Evolutionary conservation across 2,329 filamentous ascomycete genomes (phyloP).

Genomic region (Verticillium longisporum): DNA sequence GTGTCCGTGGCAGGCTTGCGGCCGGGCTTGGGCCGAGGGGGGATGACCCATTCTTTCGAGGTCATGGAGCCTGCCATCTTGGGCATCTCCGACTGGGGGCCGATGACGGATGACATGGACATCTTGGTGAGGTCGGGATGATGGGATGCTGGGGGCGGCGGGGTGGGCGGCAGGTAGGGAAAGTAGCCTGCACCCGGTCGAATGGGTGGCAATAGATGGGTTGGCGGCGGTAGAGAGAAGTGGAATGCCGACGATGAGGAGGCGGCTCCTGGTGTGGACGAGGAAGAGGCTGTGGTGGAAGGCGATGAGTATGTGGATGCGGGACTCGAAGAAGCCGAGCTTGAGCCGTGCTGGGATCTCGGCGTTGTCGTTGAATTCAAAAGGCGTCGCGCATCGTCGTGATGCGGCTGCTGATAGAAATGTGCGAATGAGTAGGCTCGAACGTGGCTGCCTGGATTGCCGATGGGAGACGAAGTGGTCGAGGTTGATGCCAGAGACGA

Average conservation of each 20-base stretch:
- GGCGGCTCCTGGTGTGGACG: neutral
- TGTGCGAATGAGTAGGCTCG: constrained; percentile 3
- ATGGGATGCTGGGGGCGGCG: constrained; percentile 9
- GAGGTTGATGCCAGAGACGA: neutral
- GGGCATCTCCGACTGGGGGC: constrained; percentile 33
- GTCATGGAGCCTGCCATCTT: constrained; percentile 52
- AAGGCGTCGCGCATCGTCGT: constrained; percentile 5
- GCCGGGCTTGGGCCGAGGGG: constrained; percentile 79
- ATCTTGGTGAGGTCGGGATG: constrained; percentile 29
- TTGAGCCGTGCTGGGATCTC: constrained; percentile 4
- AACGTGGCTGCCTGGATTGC: constrained; percentile 3
- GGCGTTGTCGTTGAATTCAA: neutral
- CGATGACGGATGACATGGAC: constrained; percentile 41
- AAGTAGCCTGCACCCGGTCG: constrained; percentile 9
- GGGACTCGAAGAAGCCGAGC: constrained; percentile 8
- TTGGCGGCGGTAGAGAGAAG: constrained; percentile 2
- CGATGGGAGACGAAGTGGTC: constrained; percentile 1
- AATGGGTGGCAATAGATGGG: constrained; percentile 8
- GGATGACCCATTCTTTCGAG: constrained; percentile 79
- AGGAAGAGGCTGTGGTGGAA: constrained; percentile 5
- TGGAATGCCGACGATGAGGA: constrained; percentile 8
- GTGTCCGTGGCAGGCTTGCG: constrained; percentile 92
- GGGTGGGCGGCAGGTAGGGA: constrained; percentile 20
- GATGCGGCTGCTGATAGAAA: neutral
- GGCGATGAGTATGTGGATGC: constrained; percentile 6